Conservation (phyloP, 345 rosid genomes). For the Sapria himalayana region DNA sequence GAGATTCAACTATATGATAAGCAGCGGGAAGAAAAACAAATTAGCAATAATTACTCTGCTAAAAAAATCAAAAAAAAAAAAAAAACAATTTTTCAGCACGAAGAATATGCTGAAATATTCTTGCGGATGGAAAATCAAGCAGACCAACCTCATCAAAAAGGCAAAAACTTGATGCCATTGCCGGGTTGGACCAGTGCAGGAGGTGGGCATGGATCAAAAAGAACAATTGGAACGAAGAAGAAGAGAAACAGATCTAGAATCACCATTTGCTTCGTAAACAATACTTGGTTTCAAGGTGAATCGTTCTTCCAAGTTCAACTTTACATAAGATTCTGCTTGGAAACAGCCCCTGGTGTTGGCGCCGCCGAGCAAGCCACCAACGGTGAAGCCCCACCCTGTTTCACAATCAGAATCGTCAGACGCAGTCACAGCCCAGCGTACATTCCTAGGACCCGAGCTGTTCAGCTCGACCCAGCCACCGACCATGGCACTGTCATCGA, state of each 20-base stretch:
- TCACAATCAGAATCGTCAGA: constrained; percentile 46
- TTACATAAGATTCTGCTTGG: constrained; percentile 48
- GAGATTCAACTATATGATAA: too few species aligned
- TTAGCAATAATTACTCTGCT: too few species aligned
- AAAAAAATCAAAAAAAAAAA: too few species aligned
- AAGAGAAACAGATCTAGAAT: constrained; percentile 26
- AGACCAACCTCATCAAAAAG: too few species aligned
- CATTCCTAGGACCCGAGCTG: constrained; percentile 16
- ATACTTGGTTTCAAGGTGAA: constrained; percentile 53
- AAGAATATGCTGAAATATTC: too few species aligned
- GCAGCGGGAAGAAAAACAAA: too few species aligned
- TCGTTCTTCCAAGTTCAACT: constrained; percentile 23
- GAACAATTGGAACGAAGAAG: constrained; percentile 70
- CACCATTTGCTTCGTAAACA: constrained; percentile 30
- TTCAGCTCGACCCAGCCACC: constrained; percentile 68
- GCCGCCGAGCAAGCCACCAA: constrained; percentile 31
- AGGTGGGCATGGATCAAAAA: too few species aligned
- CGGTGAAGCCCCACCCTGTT: constrained; percentile 55
- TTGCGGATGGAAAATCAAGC: too few species aligned
- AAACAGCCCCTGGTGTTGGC: constrained; percentile 19
- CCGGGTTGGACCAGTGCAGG: too few species aligned
- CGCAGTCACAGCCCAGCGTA: constrained; percentile 40
- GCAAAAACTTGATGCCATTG: too few species aligned
- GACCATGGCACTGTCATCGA: constrained; percentile 37
- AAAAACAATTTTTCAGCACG: too few species aligned